Base-by-base conservation (phyloP, 805 yeast genomes). In the Candida mattraensis region DNA sequence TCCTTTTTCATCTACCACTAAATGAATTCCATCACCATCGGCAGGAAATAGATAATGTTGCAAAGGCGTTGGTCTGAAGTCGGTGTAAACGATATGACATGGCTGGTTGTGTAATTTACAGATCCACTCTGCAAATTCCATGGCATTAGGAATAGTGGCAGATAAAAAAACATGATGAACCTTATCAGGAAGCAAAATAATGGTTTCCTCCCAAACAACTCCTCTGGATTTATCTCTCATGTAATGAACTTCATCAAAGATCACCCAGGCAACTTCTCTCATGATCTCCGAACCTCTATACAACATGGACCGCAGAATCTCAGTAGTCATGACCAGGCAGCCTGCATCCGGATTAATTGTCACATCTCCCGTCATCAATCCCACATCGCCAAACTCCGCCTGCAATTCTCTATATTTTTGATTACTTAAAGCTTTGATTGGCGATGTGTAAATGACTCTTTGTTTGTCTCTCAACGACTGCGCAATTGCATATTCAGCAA, bases 161-260 rank as follows among this genome's bases (percentile, higher is more conserved):
- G 97, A 88, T 46, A 91, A 66, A 53, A 91, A 86, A 3, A 91
- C 96, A 54, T 89, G 87, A 48, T 85, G 91, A 12, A 93, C 97
- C 69, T 89, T 89, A 52, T 94, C 97, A 4, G 99, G 99, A 27
- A 93, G 70, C 57, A 93, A 68, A 40, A 93, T 93, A 47, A 93
- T 91, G 11, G 98, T 91, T 63, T 93, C 99, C 66, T 93, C 99
- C 99, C 99, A 93, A 22, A 93, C 99, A 35, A 93, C 99, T 61
- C 99, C 99, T 66, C 99, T 80, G 49, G 88, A 93, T 51, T 87
- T 83, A 61, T 93, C 99, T 66, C 97, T 81, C 94, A 93, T 93
- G 64, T 93, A 93, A 66, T 93, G 99, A 29, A 93, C 96, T 61
- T 93, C 99, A 63, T 93, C 99, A 48, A 93, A 93, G 24, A 93